Base-by-base conservation (phyloP, 2,329 filamentous ascomycete species). In the Zymoseptoria tritici region DNA sequence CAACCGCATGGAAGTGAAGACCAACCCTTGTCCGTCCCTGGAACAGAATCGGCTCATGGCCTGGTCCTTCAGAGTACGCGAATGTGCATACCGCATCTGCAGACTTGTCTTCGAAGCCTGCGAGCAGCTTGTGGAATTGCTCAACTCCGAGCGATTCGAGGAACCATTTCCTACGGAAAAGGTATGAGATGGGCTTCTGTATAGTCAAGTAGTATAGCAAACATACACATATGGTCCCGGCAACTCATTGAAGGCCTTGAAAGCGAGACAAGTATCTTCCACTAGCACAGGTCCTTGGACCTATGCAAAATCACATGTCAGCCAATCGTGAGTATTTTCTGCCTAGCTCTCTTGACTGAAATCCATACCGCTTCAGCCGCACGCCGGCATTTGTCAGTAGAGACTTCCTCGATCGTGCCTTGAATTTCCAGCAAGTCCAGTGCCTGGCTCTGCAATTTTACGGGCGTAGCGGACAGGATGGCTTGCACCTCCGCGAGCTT, bases 81-180 rank as follows among this genome's bases (percentile, higher is more conserved):
- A 99, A 99, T 0, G 94, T 99, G 77, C 93, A 97, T 52, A 99
- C 89, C 19, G 94, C 93, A 76, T 96, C 86, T 52, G 91, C 91
- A 52, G 87, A 89, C 76, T 97, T 97, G 77, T 99, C 90, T 26
- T 89, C 81, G 73, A 96, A 97, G 6, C 88, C 91, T 56, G 86
- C 87, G 49, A 99, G 85, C 64, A 99, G 83, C 72, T 93, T 94
- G 77, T 97, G 96, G 60, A 99, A 81, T 13, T 94, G 89, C 54
- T 88, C 79, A 65, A 91, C 90, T 58, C 94, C 94, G 60, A 97
- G 81, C 29, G 85, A 83, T 62, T 88, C 79, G 76, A 99, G 83
- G 77, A 99, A 99, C 85, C 91, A 96, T 81, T 99, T 99, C 67
- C 92, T 97, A 68, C 31, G 22, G 11, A 8, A 52, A 31, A 54